Percentiles rank a stretch among this genome's conserved stretches.
Conservation (phyloP, 129 eudicot species). For the Helianthus annuus region DNA sequence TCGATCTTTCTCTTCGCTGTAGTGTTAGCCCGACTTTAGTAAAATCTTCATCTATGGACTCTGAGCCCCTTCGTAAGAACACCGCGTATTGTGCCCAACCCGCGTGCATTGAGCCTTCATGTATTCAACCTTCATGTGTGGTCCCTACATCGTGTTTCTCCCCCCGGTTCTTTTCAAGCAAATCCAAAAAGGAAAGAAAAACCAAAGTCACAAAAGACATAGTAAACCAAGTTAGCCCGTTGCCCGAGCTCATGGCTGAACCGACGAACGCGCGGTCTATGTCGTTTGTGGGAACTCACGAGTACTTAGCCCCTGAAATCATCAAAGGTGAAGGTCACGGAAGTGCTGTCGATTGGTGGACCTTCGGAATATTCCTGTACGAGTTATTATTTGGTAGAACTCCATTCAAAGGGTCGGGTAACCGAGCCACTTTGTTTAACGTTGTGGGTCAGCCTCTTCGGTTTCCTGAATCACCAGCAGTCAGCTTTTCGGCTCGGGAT, state of each 20-base stretch:
- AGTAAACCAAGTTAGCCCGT: constrained; percentile 46
- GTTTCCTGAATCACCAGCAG: constrained; percentile 56
- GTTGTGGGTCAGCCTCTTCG: constrained; percentile 67
- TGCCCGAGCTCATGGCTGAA: constrained; percentile 61
- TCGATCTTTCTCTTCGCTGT: constrained; percentile 22
- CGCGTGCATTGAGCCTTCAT: constrained; percentile 55
- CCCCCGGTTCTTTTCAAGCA: constrained; percentile 49
- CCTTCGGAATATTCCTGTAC: constrained; percentile 62
- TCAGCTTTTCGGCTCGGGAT: constrained; percentile 58
- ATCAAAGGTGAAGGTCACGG: constrained; percentile 76
- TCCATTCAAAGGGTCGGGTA: constrained; percentile 68
- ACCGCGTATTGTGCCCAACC: constrained; percentile 49
- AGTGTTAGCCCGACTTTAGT: constrained; percentile 11
- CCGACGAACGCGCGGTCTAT: constrained; percentile 64
- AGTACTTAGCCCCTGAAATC: constrained; percentile 63
- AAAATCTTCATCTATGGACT: constrained; percentile 8
- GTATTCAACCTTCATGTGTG: constrained; percentile 46
- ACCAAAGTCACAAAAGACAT: constrained; percentile 39
- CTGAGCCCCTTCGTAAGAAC: constrained; percentile 20
- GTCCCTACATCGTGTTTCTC: constrained; percentile 51
- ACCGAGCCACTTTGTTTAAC: constrained; percentile 61
- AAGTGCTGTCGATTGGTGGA: constrained; percentile 79
- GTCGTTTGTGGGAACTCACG: constrained; percentile 81
- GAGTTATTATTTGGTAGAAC: constrained; percentile 67
- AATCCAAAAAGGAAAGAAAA: constrained; percentile 47